Percentiles rank a stretch among this genome's conserved stretches.
Evolutionary conservation across 768 basidiomycete species (phyloP).

Genomic region (Solioccasus polychromus): DNA sequence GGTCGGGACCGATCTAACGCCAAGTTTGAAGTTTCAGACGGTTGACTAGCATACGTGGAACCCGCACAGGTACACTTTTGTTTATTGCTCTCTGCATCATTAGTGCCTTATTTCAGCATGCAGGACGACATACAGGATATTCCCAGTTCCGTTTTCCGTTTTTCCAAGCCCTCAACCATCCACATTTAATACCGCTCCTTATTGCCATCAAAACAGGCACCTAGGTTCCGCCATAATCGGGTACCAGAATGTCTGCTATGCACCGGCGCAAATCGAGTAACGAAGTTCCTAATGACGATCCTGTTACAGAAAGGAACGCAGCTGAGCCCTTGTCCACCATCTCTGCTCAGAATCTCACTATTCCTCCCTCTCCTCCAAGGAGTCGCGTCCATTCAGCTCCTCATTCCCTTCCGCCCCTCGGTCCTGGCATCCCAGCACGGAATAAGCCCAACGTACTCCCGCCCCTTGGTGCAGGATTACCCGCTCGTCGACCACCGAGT

Average conservation of each 20-base stretch:
- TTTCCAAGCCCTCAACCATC: background rate
- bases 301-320: slow-evolving; percentile 9
- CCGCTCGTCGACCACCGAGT: slow-evolving; percentile 24
- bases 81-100: background rate
- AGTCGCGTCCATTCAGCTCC: slow-evolving; percentile 29
- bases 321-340: too few relatives aligned
- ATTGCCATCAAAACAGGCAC: background rate
- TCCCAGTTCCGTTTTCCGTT: background rate
- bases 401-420: slow-evolving; percentile 14
- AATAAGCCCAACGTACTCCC: slow-evolving; percentile 17
- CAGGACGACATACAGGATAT: slow-evolving; percentile 1
- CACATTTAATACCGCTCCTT: background rate
- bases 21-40: background rate
- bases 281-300: slow-evolving; percentile 34
- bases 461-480: slow-evolving; percentile 25
- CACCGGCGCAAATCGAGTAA: slow-evolving; percentile 48
- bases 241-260: slow-evolving; percentile 15
- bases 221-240: background rate
- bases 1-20: slow-evolving; percentile 8
- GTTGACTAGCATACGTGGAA: background rate
- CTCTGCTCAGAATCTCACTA: slow-evolving; percentile 4
- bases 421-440: slow-evolving; percentile 22
- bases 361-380: slow-evolving; percentile 21
- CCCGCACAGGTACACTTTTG: background rate
- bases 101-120: slow-evolving; percentile 3